Conservation (phyloP, 78 protist genomes). For the Chrysochromulina tobinii region DNA sequence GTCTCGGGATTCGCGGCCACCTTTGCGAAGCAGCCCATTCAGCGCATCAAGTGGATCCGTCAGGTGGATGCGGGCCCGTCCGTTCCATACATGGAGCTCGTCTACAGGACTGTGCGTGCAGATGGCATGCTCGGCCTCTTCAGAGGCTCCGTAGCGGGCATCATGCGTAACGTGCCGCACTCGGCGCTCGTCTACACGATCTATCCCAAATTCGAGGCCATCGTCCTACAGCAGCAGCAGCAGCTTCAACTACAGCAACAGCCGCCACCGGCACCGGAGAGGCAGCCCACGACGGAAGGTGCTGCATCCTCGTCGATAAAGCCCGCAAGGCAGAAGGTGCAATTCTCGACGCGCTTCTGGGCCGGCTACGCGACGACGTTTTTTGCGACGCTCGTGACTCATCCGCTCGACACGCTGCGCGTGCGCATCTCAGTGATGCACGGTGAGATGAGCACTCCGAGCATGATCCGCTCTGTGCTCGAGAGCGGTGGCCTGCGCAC, state of each 20-base stretch:
- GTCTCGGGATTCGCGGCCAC: neutral
- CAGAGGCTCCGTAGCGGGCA: neutral
- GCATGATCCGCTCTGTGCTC: neutral
- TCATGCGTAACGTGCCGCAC: neutral
- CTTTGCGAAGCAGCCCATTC: neutral
- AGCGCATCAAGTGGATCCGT: conserved; percentile 8
- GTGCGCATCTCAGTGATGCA: neutral
- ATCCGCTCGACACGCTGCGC: conserved; percentile 18
- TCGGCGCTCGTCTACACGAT: neutral
- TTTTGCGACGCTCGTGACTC: neutral
- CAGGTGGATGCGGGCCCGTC: neutral
- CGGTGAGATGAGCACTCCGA: neutral
- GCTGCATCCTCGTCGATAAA: neutral
- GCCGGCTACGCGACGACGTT: neutral
- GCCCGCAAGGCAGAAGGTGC: neutral
- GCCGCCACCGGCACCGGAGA: too few species aligned
- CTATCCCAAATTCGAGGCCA: too few species aligned
- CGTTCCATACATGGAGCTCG: neutral
- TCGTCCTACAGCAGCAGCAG: too few species aligned
- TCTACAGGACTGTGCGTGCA: neutral
- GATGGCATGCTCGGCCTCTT: conserved; percentile 13
- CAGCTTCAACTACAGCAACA: too few species aligned
- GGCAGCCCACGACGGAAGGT: too few species aligned
- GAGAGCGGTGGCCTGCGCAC: neutral
- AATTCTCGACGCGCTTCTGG: neutral